Percentiles rank a stretch among this genome's conserved stretches.
These are phyloP conservation scores for Picochlorum costavermella DNA, from an alignment of 139 green algal species.

Conservation along the genomic window DNA sequence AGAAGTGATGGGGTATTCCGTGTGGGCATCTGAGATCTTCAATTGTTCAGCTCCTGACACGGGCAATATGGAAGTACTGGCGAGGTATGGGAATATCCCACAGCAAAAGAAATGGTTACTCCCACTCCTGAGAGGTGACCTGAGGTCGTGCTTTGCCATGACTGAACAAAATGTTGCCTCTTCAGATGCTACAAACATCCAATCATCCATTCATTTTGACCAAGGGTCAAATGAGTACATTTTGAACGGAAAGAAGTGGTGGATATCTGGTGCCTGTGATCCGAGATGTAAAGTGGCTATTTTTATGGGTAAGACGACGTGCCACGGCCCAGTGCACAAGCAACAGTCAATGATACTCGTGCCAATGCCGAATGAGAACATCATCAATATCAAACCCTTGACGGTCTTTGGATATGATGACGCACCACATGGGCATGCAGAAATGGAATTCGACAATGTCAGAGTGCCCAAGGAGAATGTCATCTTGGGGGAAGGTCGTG, in stretches of 20 bases:
- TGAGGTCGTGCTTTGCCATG: slow-evolving; percentile 95
- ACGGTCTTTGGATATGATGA: slow-evolving; percentile 88
- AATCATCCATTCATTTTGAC: slow-evolving; percentile 28
- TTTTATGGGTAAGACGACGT: slow-evolving; percentile 92
- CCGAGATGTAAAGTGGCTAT: slow-evolving; percentile 75
- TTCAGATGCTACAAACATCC: slow-evolving; percentile 96
- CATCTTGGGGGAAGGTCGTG: slow-evolving; percentile 75
- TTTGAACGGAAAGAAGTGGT: slow-evolving; percentile 92
- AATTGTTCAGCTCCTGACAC: slow-evolving; percentile 98
- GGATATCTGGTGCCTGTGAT: slow-evolving; percentile 80
- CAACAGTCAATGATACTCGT: slow-evolving; percentile 95
- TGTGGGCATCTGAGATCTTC: slow-evolving; percentile 89
- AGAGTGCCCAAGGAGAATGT: slow-evolving; percentile 48
- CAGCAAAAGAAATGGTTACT: slow-evolving; percentile 89
- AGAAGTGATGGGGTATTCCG: slow-evolving; percentile 46
- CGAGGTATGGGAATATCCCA: slow-evolving; percentile 65
- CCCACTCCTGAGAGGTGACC: slow-evolving; percentile 80
- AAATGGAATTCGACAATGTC: slow-evolving; percentile 76
- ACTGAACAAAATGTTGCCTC: slow-evolving; percentile 94
- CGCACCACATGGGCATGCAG: slow-evolving; percentile 91
- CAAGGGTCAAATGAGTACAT: slow-evolving; percentile 27
- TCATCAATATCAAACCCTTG: slow-evolving; percentile 49
- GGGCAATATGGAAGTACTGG: slow-evolving; percentile 96
- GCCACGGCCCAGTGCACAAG: slow-evolving; percentile 40
- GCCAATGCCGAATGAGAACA: slow-evolving; percentile 66